Base-by-base conservation (phyloP, 2,329 filamentous ascomycete genomes). In the Colletotrichum scovillei region DNA sequence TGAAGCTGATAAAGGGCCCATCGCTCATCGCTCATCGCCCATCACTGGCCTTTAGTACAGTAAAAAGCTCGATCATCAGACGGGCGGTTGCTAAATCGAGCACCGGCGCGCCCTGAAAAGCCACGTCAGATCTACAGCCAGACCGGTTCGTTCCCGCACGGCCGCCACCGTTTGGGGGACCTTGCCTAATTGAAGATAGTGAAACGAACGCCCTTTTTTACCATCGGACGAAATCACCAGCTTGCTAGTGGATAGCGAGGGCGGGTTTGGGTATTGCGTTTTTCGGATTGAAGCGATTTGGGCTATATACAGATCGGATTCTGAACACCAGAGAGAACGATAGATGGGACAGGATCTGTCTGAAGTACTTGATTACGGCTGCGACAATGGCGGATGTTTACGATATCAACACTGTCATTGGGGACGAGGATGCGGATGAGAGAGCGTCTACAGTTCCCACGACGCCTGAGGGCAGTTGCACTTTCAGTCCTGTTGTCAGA, bases 391-490 rank as follows among this genome's bases (percentile, higher is more conserved):
- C 42, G 52, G 52, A 30, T 46, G 30, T 26, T 11, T 52, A 30
- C 42, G 52, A 56, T 14, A 38, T 30, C 7, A 38, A 19, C 14
- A 4, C 57, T 35, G 65, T 46, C 12, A 22, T 46, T 30, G 53
- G 30, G 14, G 53, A 69, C 5, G n/a, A 38, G 5, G 69, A 69
- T 14, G 69, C 52, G 30, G 38, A 42, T 24, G 24, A 19, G 0
- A 53, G 19, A 11, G 65, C 74, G n/a, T 86, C 85, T 1, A 86
- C 85, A 0, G 83, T 84, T 5, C 84, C 85, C 2, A 86, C 86
- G 6, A 86, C 85, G 4, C 84, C 85, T 12, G 83, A 85, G 73
- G 83, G 81, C 14, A 86, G 82, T 74, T 78, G 82, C 64, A 81
- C 83, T 9, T 85, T 84, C 74, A 86, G 84, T 74, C 83, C 85